phyloP scores from a whole-genome alignment of 2,329 filamentous ascomycete genomes.

The Penicillium sp. region DNA sequence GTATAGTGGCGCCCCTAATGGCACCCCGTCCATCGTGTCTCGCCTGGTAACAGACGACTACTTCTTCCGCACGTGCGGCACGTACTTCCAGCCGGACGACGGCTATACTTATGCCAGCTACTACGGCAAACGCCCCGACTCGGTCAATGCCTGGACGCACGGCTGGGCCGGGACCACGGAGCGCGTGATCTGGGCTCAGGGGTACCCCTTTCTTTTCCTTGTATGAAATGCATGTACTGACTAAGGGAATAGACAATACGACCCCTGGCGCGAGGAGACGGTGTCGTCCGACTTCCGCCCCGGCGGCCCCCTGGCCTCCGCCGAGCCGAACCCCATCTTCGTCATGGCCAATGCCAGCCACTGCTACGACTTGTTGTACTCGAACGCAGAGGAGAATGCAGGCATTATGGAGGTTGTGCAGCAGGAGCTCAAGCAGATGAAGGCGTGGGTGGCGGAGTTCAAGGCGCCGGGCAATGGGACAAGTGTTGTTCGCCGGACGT shows the following conservation, averaged over 20 bases:
- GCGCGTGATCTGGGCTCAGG: constrained; percentile 57
- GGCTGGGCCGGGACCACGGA: constrained; percentile 53
- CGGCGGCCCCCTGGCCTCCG: constrained; percentile 51
- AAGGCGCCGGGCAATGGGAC: not conserved
- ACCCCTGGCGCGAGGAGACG: constrained; percentile 57
- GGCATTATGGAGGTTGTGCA: constrained; percentile 50
- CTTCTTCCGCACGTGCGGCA: constrained; percentile 52
- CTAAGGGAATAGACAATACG: constrained; percentile 41
- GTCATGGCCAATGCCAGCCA: constrained; percentile 54
- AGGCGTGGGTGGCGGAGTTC: constrained; percentile 52
- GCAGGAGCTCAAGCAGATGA: constrained; percentile 48
- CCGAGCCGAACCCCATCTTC: constrained; percentile 46
- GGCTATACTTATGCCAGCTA: constrained; percentile 49
- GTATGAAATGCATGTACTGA: not conserved
- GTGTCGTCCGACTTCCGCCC: constrained; percentile 53
- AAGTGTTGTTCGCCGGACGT: not conserved
- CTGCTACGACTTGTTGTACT: constrained; percentile 51
- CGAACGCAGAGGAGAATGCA: constrained; percentile 46
- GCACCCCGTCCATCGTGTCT: constrained; percentile 48
- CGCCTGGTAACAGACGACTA: constrained; percentile 50
- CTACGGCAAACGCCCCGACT: constrained; percentile 44
- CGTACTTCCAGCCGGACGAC: constrained; percentile 53
- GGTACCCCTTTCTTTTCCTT: constrained; percentile 23
- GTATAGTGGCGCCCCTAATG: constrained; percentile 46
- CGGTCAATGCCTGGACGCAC: constrained; percentile 52